phyloP scores from a whole-genome alignment of 2,329 filamentous ascomycete genomes.

The Basipetospora chlamydospora region DNA sequence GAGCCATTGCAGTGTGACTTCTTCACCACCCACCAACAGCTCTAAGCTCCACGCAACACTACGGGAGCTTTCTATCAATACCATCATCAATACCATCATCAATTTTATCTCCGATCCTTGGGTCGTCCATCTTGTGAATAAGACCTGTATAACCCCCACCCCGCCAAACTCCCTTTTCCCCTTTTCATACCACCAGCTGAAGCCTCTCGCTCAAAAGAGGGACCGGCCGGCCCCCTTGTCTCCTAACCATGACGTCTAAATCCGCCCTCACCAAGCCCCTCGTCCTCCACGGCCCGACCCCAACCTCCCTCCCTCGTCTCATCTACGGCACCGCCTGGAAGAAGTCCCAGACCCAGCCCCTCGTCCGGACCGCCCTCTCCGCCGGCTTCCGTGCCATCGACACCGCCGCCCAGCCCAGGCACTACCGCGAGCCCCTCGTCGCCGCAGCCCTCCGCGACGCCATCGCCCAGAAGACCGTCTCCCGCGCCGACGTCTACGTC shows the following conservation, averaged over 20 bases:
- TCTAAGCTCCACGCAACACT: no score
- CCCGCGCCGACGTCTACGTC: constrained; percentile 45
- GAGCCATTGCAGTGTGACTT: no score
- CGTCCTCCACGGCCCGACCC: constrained; percentile 14
- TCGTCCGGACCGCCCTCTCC: constrained; percentile 54
- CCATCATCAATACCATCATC: no score
- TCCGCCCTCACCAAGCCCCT: constrained; percentile 20
- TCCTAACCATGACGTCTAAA: constrained; percentile 4
- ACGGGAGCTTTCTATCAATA: no score
- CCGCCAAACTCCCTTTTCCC: no score
- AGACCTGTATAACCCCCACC: no score
- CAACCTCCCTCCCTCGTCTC: constrained; percentile 32
- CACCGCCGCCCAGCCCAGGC: constrained; percentile 63
- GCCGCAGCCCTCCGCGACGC: constrained; percentile 51
- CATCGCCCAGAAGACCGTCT: constrained; percentile 26
- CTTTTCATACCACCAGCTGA: no score
- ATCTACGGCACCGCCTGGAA: constrained; percentile 86
- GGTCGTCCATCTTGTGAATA: no score
- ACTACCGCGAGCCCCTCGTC: constrained; percentile 62
- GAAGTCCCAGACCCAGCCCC: constrained; percentile 47
- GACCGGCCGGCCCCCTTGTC: no score
- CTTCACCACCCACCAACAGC: no score
- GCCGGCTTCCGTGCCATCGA: constrained; percentile 61
- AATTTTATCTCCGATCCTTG: no score
- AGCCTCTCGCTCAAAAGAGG: no score